Conservation (phyloP, 1,284 basidiomycete genomes). For the Athelia psychrophila region DNA sequence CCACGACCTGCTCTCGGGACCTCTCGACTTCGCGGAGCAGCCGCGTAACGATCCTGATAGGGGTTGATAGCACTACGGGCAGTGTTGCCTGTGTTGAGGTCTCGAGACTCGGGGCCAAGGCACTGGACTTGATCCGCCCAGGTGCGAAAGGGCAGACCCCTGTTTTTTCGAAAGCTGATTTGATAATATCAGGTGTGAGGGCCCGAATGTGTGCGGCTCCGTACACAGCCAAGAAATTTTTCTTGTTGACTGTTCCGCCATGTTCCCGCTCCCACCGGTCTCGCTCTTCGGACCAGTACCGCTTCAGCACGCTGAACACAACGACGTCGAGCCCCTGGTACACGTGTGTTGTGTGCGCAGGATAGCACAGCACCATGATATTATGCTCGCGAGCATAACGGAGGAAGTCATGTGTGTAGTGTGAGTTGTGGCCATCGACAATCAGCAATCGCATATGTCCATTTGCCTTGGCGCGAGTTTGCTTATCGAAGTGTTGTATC, state of each 20-base stretch:
- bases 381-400: slow-evolving; percentile 18
- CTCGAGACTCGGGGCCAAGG: slow-evolving; percentile 13
- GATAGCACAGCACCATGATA: slow-evolving; percentile 29
- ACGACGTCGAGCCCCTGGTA: too few species aligned
- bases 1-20: too few species aligned
- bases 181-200: slow-evolving; percentile 13
- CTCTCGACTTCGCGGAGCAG: too few species aligned
- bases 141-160: slow-evolving; percentile 16
- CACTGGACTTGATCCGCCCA: slow-evolving; percentile 5
- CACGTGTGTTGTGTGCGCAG: too few species aligned
- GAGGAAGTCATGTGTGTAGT: slow-evolving; percentile 25
- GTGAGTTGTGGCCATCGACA: slow-evolving; percentile 30
- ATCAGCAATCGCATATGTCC: slow-evolving; percentile 18
- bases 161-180: slow-evolving; percentile 12
- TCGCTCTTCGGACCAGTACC: slow-evolving; percentile 9
- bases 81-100: slow-evolving; percentile 2
- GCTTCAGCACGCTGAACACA: slow-evolving; percentile 21
- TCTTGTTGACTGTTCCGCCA: slow-evolving; percentile 9
- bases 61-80: neutral
- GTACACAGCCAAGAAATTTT: slow-evolving; percentile 14
- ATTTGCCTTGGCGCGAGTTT: slow-evolving; percentile 15
- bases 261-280: slow-evolving; percentile 12
- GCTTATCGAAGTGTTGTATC: slow-evolving; percentile 23
- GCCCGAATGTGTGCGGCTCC: slow-evolving; percentile 5
- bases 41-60: neutral